Evolutionary conservation across 768 basidiomycete species (phyloP).

Genomic region (Xerocomus spinulosus): DNA sequence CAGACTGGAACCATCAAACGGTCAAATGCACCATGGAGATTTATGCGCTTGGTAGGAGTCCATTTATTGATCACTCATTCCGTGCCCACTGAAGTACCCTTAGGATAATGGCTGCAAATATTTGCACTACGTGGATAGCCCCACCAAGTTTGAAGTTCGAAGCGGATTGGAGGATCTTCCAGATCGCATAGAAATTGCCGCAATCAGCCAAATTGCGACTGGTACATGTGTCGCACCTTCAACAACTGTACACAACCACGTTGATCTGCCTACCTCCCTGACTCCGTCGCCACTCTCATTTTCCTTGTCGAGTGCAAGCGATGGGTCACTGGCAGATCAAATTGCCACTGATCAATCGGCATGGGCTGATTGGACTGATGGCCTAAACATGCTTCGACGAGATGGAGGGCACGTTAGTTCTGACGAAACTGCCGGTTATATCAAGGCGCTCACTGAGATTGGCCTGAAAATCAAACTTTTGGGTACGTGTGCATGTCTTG

Average conservation of each 20-base stretch:
- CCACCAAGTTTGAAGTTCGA: conserved; percentile 73
- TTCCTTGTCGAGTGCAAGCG: conserved; percentile 64
- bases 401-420: conserved; percentile 82
- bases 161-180: conserved; percentile 83
- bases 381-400: conserved; percentile 78
- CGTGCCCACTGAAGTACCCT: conserved; percentile 1
- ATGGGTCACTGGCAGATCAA: conserved; percentile 71
- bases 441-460: conserved; percentile 84
- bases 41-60: conserved; percentile 69
- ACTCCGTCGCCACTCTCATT: conserved; percentile 69
- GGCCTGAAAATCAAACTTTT: conserved; percentile 88
- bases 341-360: conserved; percentile 72
- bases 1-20: conserved; percentile 44
- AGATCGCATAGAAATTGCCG: conserved; percentile 76
- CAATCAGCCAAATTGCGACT: conserved; percentile 75
- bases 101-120: conserved; percentile 77
- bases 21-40: conserved; percentile 72
- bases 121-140: conserved; percentile 82
- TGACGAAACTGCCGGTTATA: conserved; percentile 80
- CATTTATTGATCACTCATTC: background rate
- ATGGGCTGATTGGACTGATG: conserved; percentile 95
- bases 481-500: conserved; percentile 43
- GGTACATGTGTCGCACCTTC: conserved; percentile 69
- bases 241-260: conserved; percentile 56
- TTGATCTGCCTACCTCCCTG: conserved; percentile 54